Evolutionary conservation across 306 rosid species (phyloP).

Genomic region (Mimosa bimucronata): DNA sequence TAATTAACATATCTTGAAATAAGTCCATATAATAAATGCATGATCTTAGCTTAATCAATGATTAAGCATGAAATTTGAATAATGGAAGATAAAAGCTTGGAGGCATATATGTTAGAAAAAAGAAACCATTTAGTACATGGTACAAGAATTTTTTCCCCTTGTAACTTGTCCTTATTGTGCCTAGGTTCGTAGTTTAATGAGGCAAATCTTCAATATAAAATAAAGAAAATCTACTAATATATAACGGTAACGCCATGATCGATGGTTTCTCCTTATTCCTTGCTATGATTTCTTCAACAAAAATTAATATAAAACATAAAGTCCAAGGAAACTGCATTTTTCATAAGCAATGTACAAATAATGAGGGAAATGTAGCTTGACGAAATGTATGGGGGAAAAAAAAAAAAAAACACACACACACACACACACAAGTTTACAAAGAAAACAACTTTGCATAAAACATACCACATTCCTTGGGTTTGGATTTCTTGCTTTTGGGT

Average conservation of each 20-base stretch:
- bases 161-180: too few species aligned
- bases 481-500: conserved; percentile 79
- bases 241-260: neutral
- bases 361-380: neutral
- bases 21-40: conserved; percentile 12
- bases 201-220: neutral
- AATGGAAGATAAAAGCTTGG: neutral
- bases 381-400: neutral
- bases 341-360: neutral
- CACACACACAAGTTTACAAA: neutral
- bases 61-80: conserved; percentile 9
- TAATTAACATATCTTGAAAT: conserved; percentile 24
- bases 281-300: neutral
- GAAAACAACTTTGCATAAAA: neutral
- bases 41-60: neutral
- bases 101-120: neutral
- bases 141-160: neutral
- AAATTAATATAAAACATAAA: neutral
- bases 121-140: neutral
- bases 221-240: neutral
- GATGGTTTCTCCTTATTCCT: neutral
- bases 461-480: conserved; percentile 86
- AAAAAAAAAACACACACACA: neutral
- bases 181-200: neutral
- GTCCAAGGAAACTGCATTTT: neutral